phyloP scores from a whole-genome alignment of 2,329 filamentous ascomycete genomes.

The Venturia nashicola region DNA sequence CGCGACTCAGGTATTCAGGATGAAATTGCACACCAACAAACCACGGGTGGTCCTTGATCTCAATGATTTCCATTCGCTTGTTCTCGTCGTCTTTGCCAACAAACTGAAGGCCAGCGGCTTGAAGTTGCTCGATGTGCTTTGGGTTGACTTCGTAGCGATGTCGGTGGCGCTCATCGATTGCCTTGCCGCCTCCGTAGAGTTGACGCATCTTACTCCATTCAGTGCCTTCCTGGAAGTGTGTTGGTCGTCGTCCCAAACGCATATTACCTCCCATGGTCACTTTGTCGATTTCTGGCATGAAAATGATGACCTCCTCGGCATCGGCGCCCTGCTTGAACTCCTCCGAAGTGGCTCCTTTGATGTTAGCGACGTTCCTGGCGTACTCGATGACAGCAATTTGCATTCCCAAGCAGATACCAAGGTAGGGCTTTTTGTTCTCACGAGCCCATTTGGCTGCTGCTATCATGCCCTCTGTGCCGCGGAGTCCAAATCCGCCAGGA shows the following conservation, averaged over 20 bases:
- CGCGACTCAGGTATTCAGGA: slow-evolving; percentile 70
- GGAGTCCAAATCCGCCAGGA: slow-evolving; percentile 67
- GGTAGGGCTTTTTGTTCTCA: slow-evolving; percentile 65
- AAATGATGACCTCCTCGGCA: slow-evolving; percentile 59
- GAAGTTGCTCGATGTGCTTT: slow-evolving; percentile 54
- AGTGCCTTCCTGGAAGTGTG: slow-evolving; percentile 60
- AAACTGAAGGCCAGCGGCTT: slow-evolving; percentile 59
- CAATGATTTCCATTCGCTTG: slow-evolving; percentile 71
- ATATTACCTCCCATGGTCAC: slow-evolving; percentile 75
- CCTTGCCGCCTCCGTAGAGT: slow-evolving; percentile 49
- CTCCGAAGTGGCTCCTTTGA: slow-evolving; percentile 43
- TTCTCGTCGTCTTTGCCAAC: slow-evolving; percentile 69
- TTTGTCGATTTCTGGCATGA: slow-evolving; percentile 81
- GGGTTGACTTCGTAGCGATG: slow-evolving; percentile 91
- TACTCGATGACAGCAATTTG: slow-evolving; percentile 88
- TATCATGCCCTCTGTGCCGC: slow-evolving; percentile 87
- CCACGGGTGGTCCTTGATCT: slow-evolving; percentile 72
- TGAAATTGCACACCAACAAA: slow-evolving; percentile 83
- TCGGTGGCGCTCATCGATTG: slow-evolving; percentile 60
- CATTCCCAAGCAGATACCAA: slow-evolving; percentile 87
- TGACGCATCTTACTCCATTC: slow-evolving; percentile 70
- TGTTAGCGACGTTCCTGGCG: slow-evolving; percentile 61
- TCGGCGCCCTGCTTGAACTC: slow-evolving; percentile 45
- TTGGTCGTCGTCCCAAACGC: slow-evolving; percentile 66
- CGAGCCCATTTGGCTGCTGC: slow-evolving; percentile 76